Conservation (phyloP, 352 stramenopile genomes). For the Phytophthora citricola region DNA sequence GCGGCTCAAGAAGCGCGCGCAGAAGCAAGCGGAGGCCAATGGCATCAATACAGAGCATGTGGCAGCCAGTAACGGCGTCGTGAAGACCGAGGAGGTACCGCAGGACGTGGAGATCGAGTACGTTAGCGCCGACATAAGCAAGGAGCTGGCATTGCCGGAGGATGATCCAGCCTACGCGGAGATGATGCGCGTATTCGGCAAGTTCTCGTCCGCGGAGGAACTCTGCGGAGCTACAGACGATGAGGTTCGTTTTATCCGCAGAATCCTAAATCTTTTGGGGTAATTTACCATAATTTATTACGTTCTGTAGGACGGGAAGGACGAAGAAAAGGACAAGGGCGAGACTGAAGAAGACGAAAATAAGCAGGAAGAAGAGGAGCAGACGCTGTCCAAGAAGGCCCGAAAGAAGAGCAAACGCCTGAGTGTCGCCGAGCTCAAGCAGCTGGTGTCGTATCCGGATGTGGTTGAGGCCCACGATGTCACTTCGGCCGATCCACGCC, state of each 20-base stretch:
- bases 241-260: slow-evolving; percentile 35
- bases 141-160: slow-evolving; percentile 62
- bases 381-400: slow-evolving; percentile 91
- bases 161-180: slow-evolving; percentile 82
- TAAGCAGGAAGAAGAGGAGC: slow-evolving; percentile 46
- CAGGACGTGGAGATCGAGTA: slow-evolving; percentile 84
- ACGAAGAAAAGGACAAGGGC: slow-evolving; percentile 32
- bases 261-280: slow-evolving; percentile 6
- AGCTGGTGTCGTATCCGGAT: slow-evolving; percentile 92
- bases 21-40: slow-evolving; percentile 65
- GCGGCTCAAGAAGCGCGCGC: slow-evolving; percentile 84
- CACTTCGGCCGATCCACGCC: slow-evolving; percentile 94
- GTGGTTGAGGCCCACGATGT: slow-evolving; percentile 98
- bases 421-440: slow-evolving; percentile 97
- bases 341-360: slow-evolving; percentile 29
- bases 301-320: slow-evolving; percentile 33
- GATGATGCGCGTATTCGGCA: slow-evolving; percentile 90
- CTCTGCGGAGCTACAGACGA: slow-evolving; percentile 66
- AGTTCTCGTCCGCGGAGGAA: slow-evolving; percentile 85
- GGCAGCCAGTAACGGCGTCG: not conserved
- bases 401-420: slow-evolving; percentile 94
- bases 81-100: slow-evolving; percentile 2
- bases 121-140: slow-evolving; percentile 75
- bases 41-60: slow-evolving; percentile 14
- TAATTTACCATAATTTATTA: slow-evolving; percentile 3